A percentile compares a stretch with the other conserved stretches of the same genome.
Conservation (phyloP, 2,329 filamentous ascomycete genomes). For the Trichoderma sp. region DNA sequence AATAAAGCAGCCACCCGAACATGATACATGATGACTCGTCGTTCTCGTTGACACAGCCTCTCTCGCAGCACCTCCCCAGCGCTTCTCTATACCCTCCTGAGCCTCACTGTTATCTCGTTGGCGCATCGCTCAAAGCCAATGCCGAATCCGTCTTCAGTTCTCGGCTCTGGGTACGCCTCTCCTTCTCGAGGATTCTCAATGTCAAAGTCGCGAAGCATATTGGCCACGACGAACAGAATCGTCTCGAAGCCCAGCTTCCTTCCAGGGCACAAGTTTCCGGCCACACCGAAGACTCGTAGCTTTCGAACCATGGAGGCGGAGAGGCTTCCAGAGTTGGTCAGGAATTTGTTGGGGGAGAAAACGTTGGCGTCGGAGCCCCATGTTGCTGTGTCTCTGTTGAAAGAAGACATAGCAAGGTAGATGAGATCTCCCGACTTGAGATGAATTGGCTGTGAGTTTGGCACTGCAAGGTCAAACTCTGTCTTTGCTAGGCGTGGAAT, state of each 20-base stretch:
- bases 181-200: conserved; percentile 30
- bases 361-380: conserved; percentile 37
- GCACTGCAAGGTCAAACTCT: conserved; percentile 35
- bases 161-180: conserved; percentile 32
- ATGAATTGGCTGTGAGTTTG: conserved; percentile 30
- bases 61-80: no score
- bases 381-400: conserved; percentile 35
- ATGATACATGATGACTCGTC: neutral
- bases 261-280: conserved; percentile 40
- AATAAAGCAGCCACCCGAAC: neutral
- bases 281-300: conserved; percentile 40
- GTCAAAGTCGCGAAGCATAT: conserved; percentile 37
- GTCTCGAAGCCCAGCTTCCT: conserved; percentile 39
- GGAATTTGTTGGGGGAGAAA: conserved; percentile 39
- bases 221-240: conserved; percentile 36
- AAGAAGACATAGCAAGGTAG: conserved; percentile 40
- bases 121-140: conserved; percentile 40
- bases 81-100: conserved; percentile 26
- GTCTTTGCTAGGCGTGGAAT: conserved; percentile 38
- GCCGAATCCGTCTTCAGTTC: conserved; percentile 35
- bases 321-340: conserved; percentile 33
- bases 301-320: conserved; percentile 33
- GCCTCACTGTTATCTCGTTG: conserved; percentile 36
- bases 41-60: neutral
- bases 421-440: conserved; percentile 38